Evolutionary conservation across 768 basidiomycete species (phyloP).

Genomic region (Mycena polygramma): DNA sequence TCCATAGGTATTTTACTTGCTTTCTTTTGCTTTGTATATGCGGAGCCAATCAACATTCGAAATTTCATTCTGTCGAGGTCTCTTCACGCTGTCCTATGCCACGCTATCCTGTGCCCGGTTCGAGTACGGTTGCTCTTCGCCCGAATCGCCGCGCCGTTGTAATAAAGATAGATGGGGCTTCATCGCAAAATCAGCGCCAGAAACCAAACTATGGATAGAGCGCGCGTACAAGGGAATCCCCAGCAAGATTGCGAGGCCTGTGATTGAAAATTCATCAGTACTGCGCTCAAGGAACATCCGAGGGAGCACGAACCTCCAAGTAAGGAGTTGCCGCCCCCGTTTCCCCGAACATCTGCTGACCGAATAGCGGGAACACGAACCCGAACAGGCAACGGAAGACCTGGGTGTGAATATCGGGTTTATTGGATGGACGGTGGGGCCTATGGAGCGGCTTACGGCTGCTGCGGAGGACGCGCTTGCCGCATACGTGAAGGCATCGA

Average conservation of each 20-base stretch:
- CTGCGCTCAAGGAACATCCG: constrained; percentile 27
- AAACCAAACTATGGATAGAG: constrained; percentile 63
- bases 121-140: constrained; percentile 30
- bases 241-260: constrained; percentile 55
- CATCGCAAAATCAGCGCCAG: constrained; percentile 37
- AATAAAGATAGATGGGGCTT: constrained; percentile 64
- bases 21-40: too few species aligned
- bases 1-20: too few species aligned
- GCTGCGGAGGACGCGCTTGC: constrained; percentile 76
- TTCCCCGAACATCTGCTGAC: constrained; percentile 68
- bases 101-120: too few species aligned
- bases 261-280: constrained; percentile 20
- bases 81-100: too few species aligned
- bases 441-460: constrained; percentile 52
- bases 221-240: constrained; percentile 69
- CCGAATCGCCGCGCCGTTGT: constrained; percentile 45
- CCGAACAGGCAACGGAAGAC: constrained; percentile 74
- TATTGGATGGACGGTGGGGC: background rate
- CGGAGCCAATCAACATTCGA: too few species aligned
- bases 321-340: constrained; percentile 71
- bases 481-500: constrained; percentile 75
- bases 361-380: constrained; percentile 77
- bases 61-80: too few species aligned
- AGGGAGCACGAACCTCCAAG: constrained; percentile 57
- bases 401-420: constrained; percentile 40